A percentile compares a stretch with the other conserved stretches of the same genome.
Evolutionary conservation across 2,329 filamentous ascomycete genomes (phyloP).

Genomic region (Colletotrichum tamarilloi): DNA sequence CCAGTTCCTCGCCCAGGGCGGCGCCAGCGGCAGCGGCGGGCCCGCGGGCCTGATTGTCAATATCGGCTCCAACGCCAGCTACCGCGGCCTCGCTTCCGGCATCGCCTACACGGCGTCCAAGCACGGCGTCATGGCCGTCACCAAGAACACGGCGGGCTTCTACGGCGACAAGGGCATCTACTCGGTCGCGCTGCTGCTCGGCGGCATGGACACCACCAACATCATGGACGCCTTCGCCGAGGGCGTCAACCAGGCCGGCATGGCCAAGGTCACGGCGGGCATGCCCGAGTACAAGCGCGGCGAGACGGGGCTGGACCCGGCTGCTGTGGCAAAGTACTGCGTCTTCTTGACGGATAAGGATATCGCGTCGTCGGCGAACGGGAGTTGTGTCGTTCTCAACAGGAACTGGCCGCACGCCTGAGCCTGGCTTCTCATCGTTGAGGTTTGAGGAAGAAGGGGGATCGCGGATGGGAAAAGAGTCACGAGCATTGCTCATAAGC

Average conservation of each 20-base stretch:
- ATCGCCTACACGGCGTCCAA: conserved; percentile 65
- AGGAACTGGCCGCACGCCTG: conserved; percentile 47
- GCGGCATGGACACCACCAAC: conserved; percentile 34
- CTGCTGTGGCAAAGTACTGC: conserved; percentile 53
- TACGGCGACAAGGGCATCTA: conserved; percentile 65
- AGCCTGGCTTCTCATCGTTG: neutral
- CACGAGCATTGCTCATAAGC: neutral
- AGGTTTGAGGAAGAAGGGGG: neutral
- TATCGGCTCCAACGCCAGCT: conserved; percentile 37
- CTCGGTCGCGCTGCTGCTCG: conserved; percentile 33
- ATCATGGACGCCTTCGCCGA: conserved; percentile 50
- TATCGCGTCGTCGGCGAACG: conserved; percentile 47
- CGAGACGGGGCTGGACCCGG: conserved; percentile 44
- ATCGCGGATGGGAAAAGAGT: neutral
- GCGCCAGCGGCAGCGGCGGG: conserved; percentile 20
- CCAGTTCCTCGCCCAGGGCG: conserved; percentile 54
- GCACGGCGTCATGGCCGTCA: conserved; percentile 64
- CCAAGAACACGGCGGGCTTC: conserved; percentile 67
- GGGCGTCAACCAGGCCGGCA: conserved; percentile 48
- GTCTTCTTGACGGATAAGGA: conserved; percentile 48
- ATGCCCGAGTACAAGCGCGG: conserved; percentile 44
- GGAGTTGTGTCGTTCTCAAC: conserved; percentile 46
- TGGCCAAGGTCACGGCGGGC: conserved; percentile 40
- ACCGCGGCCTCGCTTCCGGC: conserved; percentile 42
- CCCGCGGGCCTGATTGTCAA: conserved; percentile 39